Evolutionary conservation across 1,284 basidiomycete genomes (phyloP), one percentile per base, ranked within the genome.

Genomic region (Peniophora sp.): DNA sequence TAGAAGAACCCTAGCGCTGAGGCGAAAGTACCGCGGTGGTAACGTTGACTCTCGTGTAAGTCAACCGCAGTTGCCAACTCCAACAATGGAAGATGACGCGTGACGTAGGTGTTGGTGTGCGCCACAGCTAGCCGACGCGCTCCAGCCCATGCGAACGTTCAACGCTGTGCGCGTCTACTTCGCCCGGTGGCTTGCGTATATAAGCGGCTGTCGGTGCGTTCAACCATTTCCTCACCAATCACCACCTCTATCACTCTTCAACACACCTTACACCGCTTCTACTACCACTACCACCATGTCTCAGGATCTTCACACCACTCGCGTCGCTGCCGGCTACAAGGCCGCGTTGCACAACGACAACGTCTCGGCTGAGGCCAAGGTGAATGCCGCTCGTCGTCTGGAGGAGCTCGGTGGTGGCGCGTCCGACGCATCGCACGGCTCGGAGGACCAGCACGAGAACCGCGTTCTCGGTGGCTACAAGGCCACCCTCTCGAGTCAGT

Each of bases 311-410:
- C 27, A 32, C 27, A 32, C 27, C 27, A 32, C 27, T 20, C 72
- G 70, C 57, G 73, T 79, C 50, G 71, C 68, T 34, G 75, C 73
- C 0, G 77, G 80, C 44, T 68, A 79, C 58, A 80, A 79, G 59
- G 75, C 78, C n/a, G 67, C 77, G 18, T 67, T 80, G 15, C 61
- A 70, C 53, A 79, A 80, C 58, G 77, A 76, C 15, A 69, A 74
- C 51, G 75, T 79, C 41, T 76, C 76, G 3, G 66, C 69, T 1
- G 70, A 72, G 53, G 79, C 79, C 2, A 78, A 76, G 60, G 62
- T 66, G 47, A 67, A 69, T 34, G 78, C 79, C 2, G 61, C 63
- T 37, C 63, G 72, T 45, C 67, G 66, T 15, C 67, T 80, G n/a
- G 65, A 68, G 42, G n/a, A 41, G 37, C 15, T 41, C 15, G 37